Conservation (phyloP, 2,329 filamentous ascomycete genomes). For the Keithomyces neogunnii region DNA sequence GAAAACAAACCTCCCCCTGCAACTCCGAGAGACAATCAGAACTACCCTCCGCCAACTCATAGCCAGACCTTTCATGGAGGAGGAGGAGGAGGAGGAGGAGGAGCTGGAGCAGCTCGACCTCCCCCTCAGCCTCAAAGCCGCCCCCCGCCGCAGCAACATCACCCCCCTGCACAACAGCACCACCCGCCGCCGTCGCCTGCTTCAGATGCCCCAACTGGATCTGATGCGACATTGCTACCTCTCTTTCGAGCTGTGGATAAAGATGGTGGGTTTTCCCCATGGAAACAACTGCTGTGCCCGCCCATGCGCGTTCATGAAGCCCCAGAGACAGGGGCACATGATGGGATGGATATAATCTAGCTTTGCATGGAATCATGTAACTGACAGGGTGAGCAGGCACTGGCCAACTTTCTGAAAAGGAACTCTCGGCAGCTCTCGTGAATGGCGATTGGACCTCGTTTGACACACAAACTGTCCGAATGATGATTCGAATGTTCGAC, state of each 20-base stretch:
- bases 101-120: conserved; percentile 23
- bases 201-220: conserved; percentile 37
- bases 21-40: conserved; percentile 8
- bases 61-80: not conserved
- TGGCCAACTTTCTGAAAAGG: conserved; percentile 75
- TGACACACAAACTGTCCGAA: conserved; percentile 85
- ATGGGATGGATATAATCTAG: too few species aligned
- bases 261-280: conserved; percentile 45
- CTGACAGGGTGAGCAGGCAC: conserved; percentile 41
- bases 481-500: conserved; percentile 99
- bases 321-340: too few species aligned
- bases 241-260: conserved; percentile 90
- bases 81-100: not conserved
- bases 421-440: conserved; percentile 83
- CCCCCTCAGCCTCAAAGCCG: conserved; percentile 15
- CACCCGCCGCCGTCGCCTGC: conserved; percentile 58
- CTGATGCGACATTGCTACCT: conserved; percentile 69
- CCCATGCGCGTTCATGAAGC: too few species aligned
- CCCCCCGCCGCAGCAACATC: conserved; percentile 24
- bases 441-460: conserved; percentile 96
- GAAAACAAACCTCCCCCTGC: conserved; percentile 38
- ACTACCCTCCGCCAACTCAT: conserved; percentile 2
- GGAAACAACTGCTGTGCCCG: not conserved
- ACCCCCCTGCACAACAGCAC: conserved; percentile 25
- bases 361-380: not conserved